Percentiles rank a stretch among this genome's conserved stretches.
Evolutionary conservation across 345 rosid genomes (phyloP).

Genomic region (Gossypium rotundifolium): DNA sequence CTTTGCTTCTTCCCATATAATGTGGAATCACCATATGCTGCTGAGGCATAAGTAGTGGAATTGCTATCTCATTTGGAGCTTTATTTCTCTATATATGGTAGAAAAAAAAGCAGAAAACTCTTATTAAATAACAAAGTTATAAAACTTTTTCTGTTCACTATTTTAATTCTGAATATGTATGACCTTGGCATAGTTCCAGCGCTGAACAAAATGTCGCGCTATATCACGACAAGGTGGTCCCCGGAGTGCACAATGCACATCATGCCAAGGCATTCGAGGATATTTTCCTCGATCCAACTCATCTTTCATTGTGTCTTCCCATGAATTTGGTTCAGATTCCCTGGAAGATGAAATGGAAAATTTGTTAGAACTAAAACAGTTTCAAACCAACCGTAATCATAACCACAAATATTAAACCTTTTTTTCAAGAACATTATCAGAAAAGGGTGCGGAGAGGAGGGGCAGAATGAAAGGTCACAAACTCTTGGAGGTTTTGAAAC

Average conservation of each 20-base stretch:
- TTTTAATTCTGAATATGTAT: constrained; percentile 3
- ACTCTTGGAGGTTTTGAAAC: neutral
- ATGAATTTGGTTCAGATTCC: constrained; percentile 99
- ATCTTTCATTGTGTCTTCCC: constrained; percentile 98
- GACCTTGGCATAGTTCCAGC: constrained; percentile 99
- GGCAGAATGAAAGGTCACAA: neutral
- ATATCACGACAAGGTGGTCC: constrained; percentile 97
- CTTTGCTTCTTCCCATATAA: constrained; percentile 66
- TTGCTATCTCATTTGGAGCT: constrained; percentile 90
- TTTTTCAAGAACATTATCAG: neutral
- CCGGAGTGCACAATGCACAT: constrained; percentile 98
- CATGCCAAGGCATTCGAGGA: constrained; percentile 99
- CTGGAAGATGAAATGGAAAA: constrained; percentile 31
- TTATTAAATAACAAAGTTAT: constrained; percentile 2
- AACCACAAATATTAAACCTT: neutral
- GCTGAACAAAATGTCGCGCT: constrained; percentile 97
- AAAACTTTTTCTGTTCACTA: neutral
- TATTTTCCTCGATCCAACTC: constrained; percentile 81
- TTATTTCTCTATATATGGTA: constrained; percentile 58
- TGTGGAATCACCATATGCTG: constrained; percentile 99
- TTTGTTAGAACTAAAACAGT: neutral
- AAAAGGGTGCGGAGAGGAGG: neutral
- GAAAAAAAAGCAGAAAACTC: constrained; percentile 13
- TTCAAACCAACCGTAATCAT: constrained; percentile 6
- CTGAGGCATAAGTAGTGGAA: constrained; percentile 97